These are phyloP conservation scores for Lactarius sp. DNA, from an alignment of 768 basidiomycete species.

Conservation along the genomic window DNA sequence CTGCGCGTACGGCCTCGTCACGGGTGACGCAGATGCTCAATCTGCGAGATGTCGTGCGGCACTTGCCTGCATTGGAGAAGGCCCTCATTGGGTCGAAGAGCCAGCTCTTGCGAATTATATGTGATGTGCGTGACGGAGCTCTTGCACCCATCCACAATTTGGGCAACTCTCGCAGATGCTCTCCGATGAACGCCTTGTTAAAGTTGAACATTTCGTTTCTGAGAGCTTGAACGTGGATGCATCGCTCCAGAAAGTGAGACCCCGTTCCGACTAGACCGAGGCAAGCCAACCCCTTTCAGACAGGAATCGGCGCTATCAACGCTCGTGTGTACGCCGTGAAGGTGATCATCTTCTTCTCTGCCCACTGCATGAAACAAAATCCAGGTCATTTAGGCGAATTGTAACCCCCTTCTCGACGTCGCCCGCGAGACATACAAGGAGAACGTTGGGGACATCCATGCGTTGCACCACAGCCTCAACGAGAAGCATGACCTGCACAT, in stretches of 20 bases:
- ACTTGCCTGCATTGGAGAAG: conserved; percentile 56
- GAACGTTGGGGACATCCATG: conserved; percentile 82
- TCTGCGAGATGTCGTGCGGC: conserved; percentile 66
- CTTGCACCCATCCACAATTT: background rate
- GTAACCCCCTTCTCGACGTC: conserved; percentile 83
- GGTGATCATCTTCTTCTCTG: conserved; percentile 31
- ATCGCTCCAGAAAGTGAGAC: conserved; percentile 50
- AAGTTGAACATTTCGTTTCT: conserved; percentile 56
- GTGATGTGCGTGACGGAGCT: conserved; percentile 41
- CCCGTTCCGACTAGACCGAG: background rate
- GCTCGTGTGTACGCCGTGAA: conserved; percentile 87
- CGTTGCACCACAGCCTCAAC: conserved; percentile 53
- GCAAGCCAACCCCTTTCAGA: conserved; percentile 38
- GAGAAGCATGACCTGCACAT: conserved; percentile 64
- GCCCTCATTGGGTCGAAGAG: conserved; percentile 56
- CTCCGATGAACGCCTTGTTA: conserved; percentile 61
- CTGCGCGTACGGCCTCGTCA: conserved; percentile 58
- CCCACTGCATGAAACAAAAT: background rate
- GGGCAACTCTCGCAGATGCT: conserved; percentile 49
- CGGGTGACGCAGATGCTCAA: conserved; percentile 77
- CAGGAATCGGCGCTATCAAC: conserved; percentile 69
- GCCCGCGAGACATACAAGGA: conserved; percentile 94
- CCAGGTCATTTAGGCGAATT: conserved; percentile 50
- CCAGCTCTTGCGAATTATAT: conserved; percentile 56
- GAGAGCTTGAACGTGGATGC: conserved; percentile 71